Evolutionary conservation across 345 rosid genomes (phyloP).

Genomic region (Luvunga scandens): DNA sequence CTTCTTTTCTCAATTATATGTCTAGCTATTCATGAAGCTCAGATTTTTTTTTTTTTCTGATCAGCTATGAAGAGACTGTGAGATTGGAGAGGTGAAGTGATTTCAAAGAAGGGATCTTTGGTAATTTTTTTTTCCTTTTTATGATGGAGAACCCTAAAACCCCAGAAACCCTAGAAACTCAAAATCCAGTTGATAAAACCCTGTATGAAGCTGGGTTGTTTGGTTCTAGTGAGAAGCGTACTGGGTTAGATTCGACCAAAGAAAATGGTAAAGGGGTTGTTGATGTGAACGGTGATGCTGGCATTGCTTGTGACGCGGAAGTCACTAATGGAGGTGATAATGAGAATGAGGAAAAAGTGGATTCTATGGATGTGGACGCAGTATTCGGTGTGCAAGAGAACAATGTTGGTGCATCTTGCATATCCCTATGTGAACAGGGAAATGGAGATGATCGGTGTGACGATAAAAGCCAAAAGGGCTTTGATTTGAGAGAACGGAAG

Average conservation of each 20-base stretch:
- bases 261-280: slow-evolving; percentile 22
- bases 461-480: slow-evolving; percentile 27
- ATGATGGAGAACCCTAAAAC: slow-evolving; percentile 37
- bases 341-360: slow-evolving; percentile 10
- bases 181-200: slow-evolving; percentile 44
- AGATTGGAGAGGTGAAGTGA: background rate
- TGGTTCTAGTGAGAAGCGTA: slow-evolving; percentile 19
- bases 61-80: slow-evolving; percentile 26
- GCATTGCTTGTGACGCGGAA: slow-evolving; percentile 6
- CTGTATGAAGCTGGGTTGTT: slow-evolving; percentile 31
- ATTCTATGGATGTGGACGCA: background rate
- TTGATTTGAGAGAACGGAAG: slow-evolving; percentile 54
- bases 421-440: background rate
- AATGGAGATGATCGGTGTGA: slow-evolving; percentile 13
- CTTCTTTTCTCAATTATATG: background rate
- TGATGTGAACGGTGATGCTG: slow-evolving; percentile 8
- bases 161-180: slow-evolving; percentile 42
- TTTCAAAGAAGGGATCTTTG: background rate
- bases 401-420: background rate
- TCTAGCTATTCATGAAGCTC: background rate
- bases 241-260: slow-evolving; percentile 21
- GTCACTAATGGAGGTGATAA: slow-evolving; percentile 8
- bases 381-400: slow-evolving; percentile 17
- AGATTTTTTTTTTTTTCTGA: slow-evolving; percentile 3
- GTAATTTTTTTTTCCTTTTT: background rate